These are phyloP conservation scores for Neofusicoccum laricinum DNA, from an alignment of 2,329 filamentous ascomycete species.

Conservation along the genomic window DNA sequence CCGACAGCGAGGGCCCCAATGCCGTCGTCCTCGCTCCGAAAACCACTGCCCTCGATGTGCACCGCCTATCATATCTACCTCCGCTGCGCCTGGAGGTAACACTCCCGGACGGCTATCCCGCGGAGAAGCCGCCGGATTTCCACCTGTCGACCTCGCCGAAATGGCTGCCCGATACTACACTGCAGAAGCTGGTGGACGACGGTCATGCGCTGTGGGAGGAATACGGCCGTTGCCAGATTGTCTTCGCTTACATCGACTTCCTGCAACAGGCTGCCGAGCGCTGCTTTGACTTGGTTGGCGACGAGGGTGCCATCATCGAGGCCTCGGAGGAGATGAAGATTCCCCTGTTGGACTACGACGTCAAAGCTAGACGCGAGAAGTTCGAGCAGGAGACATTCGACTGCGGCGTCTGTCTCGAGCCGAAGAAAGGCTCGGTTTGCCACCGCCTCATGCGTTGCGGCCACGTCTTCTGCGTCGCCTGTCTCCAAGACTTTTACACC, in stretches of 20 bases:
- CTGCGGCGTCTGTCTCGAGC: constrained; percentile 85
- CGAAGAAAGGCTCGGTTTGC: constrained; percentile 81
- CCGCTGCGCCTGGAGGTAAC: constrained; percentile 52
- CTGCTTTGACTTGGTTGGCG: constrained; percentile 50
- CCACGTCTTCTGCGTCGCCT: constrained; percentile 89
- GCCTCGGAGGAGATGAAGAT: constrained; percentile 58
- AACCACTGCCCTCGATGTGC: constrained; percentile 35
- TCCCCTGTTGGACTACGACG: constrained; percentile 74
- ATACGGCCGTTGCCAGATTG: constrained; percentile 53
- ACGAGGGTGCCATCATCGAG: constrained; percentile 40
- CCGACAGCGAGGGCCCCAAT: constrained; percentile 24
- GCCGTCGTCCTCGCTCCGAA: constrained; percentile 18
- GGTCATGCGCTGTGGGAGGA: constrained; percentile 58
- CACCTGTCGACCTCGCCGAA: constrained; percentile 47
- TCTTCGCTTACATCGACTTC: constrained; percentile 60
- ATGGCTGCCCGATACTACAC: constrained; percentile 51
- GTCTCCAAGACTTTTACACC: constrained; percentile 86
- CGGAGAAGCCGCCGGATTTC: constrained; percentile 49
- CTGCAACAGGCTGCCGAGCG: constrained; percentile 58
- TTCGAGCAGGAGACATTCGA: constrained; percentile 85
- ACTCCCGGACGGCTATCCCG: constrained; percentile 57
- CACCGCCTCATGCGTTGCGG: constrained; percentile 79
- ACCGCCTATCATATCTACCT: constrained; percentile 54
- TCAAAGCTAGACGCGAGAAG: constrained; percentile 66
- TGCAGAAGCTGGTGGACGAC: constrained; percentile 46